Evolutionary conservation across 208 protist species (phyloP).

Genomic region (Sergeia podlipaevii): DNA sequence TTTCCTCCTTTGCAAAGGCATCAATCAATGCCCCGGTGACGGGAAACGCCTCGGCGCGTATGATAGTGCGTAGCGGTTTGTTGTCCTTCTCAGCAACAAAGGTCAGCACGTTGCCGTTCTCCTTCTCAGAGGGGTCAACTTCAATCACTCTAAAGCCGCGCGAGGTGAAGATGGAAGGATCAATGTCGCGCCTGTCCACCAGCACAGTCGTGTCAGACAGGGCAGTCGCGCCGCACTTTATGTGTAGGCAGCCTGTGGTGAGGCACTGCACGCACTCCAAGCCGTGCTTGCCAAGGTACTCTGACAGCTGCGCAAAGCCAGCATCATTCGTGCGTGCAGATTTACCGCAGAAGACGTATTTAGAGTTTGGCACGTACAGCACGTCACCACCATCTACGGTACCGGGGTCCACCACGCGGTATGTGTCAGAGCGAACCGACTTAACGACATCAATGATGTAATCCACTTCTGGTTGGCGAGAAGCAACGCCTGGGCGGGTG

Average conservation of each 20-base stretch:
- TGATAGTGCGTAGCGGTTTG: constrained; percentile 20
- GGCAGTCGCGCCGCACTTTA: constrained; percentile 38
- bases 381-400: constrained; percentile 46
- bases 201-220: constrained; percentile 28
- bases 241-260: constrained; percentile 34
- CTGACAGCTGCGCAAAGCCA: constrained; percentile 38
- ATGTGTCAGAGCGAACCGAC: constrained; percentile 22
- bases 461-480: constrained; percentile 36
- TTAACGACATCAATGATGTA: constrained; percentile 27
- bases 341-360: constrained; percentile 47
- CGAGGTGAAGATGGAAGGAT: constrained; percentile 33
- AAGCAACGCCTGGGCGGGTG: constrained; percentile 39
- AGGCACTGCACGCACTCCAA: constrained; percentile 35
- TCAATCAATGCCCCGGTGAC: constrained; percentile 20
- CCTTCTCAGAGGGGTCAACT: constrained; percentile 24
- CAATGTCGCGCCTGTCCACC: constrained; percentile 28
- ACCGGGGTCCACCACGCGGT: constrained; percentile 34
- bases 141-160: constrained; percentile 37
- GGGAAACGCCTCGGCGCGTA: constrained; percentile 25
- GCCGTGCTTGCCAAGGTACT: constrained; percentile 32
- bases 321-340: constrained; percentile 49
- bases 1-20: constrained; percentile 25
- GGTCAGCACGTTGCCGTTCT: constrained; percentile 32
- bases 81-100: constrained; percentile 14
- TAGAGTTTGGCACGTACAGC: constrained; percentile 30